A percentile compares a stretch with the other conserved stretches of the same genome.
phyloP scores from a whole-genome alignment of 148 eudicot genomes.

The Spergularia bocconei region DNA sequence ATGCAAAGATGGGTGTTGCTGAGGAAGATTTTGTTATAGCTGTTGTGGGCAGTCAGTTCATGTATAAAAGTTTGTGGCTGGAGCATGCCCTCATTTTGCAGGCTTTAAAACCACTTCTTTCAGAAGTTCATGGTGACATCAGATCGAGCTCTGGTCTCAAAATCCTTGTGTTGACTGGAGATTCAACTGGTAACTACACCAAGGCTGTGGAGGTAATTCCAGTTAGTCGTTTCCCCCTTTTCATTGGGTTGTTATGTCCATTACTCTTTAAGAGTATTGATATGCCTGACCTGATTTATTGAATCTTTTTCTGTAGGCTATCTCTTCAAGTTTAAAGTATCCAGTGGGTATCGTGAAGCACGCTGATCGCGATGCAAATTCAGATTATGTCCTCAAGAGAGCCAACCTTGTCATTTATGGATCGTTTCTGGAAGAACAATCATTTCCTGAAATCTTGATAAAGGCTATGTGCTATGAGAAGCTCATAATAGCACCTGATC shows the following conservation, averaged over 20 bases:
- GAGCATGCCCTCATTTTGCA: conserved; percentile 87
- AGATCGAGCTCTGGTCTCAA: conserved; percentile 48
- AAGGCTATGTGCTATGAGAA: conserved; percentile 84
- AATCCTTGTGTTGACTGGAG: conserved; percentile 60
- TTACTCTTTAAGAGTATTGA: not conserved
- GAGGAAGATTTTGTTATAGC: conserved; percentile 58
- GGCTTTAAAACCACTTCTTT: conserved; percentile 67
- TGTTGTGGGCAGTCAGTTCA: conserved; percentile 71
- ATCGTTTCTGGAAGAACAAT: conserved; percentile 75
- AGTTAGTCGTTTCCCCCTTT: not conserved
- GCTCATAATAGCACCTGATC: conserved; percentile 77
- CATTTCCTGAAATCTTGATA: conserved; percentile 71
- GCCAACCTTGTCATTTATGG: conserved; percentile 79
- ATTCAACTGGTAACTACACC: conserved; percentile 65
- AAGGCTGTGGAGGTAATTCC: conserved; percentile 67
- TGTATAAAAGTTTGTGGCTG: conserved; percentile 84
- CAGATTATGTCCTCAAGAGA: conserved; percentile 43
- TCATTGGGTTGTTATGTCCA: not conserved
- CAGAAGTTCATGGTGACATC: conserved; percentile 37
- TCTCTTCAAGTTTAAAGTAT: conserved; percentile 58
- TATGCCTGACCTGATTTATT: not conserved
- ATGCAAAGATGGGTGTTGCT: conserved; percentile 34
- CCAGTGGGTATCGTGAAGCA: conserved; percentile 69
- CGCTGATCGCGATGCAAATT: conserved; percentile 44
- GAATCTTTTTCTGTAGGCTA: conserved; percentile 44